phyloP scores from a whole-genome alignment of 495 filamentous ascomycete genomes.

The Amphirosellinia nigrospora region DNA sequence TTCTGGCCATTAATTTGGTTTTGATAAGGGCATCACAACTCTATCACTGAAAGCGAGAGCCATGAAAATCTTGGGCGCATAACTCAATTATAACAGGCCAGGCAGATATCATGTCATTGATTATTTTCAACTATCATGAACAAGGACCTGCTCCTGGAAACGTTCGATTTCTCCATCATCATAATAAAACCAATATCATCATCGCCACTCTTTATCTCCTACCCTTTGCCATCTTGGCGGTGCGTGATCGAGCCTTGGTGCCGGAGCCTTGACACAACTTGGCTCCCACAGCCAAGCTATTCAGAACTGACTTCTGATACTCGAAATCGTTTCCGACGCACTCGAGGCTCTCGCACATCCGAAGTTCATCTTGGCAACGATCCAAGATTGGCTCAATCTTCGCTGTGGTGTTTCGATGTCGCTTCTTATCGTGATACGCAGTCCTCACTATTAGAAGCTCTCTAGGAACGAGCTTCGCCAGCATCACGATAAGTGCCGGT shows the following conservation, averaged over 20 bases:
- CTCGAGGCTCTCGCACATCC: slow-evolving; percentile 6
- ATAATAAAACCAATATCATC: background rate
- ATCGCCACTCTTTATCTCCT: slow-evolving; percentile 7
- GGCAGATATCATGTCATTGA: background rate
- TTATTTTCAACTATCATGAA: background rate
- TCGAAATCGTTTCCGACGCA: slow-evolving; percentile 22
- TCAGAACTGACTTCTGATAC: slow-evolving; percentile 34
- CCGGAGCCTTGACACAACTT: slow-evolving; percentile 32
- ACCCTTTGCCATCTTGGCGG: slow-evolving; percentile 18
- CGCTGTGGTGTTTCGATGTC: background rate
- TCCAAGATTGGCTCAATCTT: background rate
- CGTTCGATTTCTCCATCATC: background rate
- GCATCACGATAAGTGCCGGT: background rate
- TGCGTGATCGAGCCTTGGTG: slow-evolving; percentile 21
- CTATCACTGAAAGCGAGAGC: background rate
- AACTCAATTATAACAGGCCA: background rate
- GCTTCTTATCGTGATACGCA: background rate
- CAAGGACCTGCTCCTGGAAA: background rate
- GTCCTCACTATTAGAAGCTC: background rate
- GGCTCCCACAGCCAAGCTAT: slow-evolving; percentile 36
- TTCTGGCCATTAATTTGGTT: background rate
- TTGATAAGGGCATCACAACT: background rate
- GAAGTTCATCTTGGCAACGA: background rate
- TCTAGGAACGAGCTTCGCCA: background rate
- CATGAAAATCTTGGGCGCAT: background rate